Evolutionary conservation across 2,329 filamentous ascomycete species (phyloP).

Genomic region (Neonectria hederae): DNA sequence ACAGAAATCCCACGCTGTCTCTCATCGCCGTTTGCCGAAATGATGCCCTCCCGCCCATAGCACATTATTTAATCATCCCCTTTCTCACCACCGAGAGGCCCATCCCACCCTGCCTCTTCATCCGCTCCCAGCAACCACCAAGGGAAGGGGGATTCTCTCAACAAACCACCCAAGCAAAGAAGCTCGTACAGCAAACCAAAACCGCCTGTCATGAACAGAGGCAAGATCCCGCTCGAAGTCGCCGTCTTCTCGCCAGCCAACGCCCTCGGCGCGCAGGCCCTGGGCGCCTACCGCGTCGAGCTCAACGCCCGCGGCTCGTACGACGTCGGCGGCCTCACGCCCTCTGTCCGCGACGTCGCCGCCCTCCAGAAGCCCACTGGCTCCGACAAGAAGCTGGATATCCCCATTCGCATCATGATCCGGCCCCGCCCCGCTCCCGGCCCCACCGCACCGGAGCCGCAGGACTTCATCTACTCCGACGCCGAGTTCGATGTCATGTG

Average conservation of each 20-base stretch:
- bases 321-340: slow-evolving; percentile 60
- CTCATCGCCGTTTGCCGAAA: neutral
- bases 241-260: slow-evolving; percentile 61
- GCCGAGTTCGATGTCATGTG: slow-evolving; percentile 57
- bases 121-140: neutral
- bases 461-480: slow-evolving; percentile 61
- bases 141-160: neutral
- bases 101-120: neutral
- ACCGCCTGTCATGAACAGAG: neutral
- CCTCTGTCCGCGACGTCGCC: slow-evolving; percentile 52
- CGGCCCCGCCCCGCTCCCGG: slow-evolving; percentile 51
- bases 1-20: neutral
- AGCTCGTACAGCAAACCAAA: too few relatives aligned
- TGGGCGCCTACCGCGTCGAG: slow-evolving; percentile 62
- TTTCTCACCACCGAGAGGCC: neutral
- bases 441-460: slow-evolving; percentile 22
- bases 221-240: slow-evolving; percentile 56
- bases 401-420: slow-evolving; percentile 65
- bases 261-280: slow-evolving; percentile 50
- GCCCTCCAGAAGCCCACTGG: slow-evolving; percentile 31
- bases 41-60: neutral
- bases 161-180: too few relatives aligned
- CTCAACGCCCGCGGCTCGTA: slow-evolving; percentile 64
- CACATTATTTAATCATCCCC: neutral
- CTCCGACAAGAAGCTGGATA: slow-evolving; percentile 33